A percentile compares a stretch with the other conserved stretches of the same genome.
These are phyloP conservation scores for Penicillium sp. DNA, from an alignment of 2,329 filamentous ascomycete genomes.

Conservation along the genomic window DNA sequence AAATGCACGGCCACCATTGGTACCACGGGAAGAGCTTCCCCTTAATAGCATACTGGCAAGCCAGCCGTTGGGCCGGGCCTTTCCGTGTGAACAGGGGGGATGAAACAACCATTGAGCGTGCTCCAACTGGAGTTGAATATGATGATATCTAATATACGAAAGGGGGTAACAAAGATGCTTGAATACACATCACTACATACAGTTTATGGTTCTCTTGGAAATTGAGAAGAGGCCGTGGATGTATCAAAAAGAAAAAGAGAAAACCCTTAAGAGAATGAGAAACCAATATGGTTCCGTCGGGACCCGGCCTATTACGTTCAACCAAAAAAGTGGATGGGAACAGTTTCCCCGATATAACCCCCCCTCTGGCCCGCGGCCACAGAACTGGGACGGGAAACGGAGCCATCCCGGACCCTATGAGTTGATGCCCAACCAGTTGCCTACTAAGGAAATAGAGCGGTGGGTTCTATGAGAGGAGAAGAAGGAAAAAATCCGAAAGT, in stretches of 20 bases:
- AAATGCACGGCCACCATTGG: slow-evolving; percentile 3
- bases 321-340: not conserved
- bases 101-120: not conserved
- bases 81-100: slow-evolving; percentile 4
- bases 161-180: not conserved
- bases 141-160: not conserved
- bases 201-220: not conserved
- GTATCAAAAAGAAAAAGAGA: not conserved
- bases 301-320: not conserved
- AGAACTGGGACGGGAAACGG: slow-evolving; percentile 5
- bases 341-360: not conserved
- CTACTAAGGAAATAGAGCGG: not conserved
- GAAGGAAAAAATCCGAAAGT: not conserved
- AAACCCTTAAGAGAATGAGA: no score
- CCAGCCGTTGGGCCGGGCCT: slow-evolving; percentile 3
- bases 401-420: not conserved
- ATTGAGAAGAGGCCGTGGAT: not conserved
- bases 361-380: slow-evolving; percentile 4
- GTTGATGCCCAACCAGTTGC: slow-evolving; percentile 3
- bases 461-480: no score
- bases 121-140: not conserved
- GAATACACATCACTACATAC: not conserved
- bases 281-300: not conserved
- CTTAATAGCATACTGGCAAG: not conserved
- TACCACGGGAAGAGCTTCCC: not conserved